Base-by-base conservation (phyloP, 257 asterid genomes). In the Nicotiana knightiana region DNA sequence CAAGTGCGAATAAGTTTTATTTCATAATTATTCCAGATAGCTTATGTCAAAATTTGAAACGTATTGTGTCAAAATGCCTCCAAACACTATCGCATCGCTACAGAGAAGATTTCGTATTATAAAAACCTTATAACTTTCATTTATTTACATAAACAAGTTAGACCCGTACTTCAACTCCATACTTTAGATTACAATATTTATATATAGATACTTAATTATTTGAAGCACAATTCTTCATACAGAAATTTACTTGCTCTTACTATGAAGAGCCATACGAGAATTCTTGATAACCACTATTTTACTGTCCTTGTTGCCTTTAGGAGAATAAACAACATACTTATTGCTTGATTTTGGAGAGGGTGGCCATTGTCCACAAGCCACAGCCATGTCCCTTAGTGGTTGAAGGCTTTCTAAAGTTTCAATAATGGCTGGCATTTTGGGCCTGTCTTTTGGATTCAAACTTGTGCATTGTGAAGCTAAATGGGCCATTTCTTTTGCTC, bases 401-500 rank as follows among this genome's bases (percentile, higher is more conserved):
- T 85, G 91, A 35, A 95, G 83, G 78, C 90, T 87, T 77, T 95
- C 97, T 51, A 93, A 95, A 3, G 99, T 91, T 80, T 92, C 87
- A 17, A 95, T 93, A 21, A 95, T 91, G 10, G 89, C 90, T 0
- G 97, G 97, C 93, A 95, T 93, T 83, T 90, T 95, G 54, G 99
- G 99, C 86, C 99, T 91, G 48, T 95, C 98, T 61, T 88, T 91
- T 0, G 99, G 95, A 85, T 92, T 91, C 85, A 90, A 84, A 75
- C 98, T 91, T 15, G 93, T 93, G 80, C 99, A 93, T 63, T 88
- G 87, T 26, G 80, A 87, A 90, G 97, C 97, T 86, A 93, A 33
- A 55, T 87, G 89, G 30, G 90, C 97, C 91, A 95, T 89, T 63
- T 92, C 97, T 65, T 89, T 90, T 21, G 99, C 88, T 53, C 98